Base-by-base conservation (phyloP, 1,284 basidiomycete genomes). In the Austroboletus niveus region DNA sequence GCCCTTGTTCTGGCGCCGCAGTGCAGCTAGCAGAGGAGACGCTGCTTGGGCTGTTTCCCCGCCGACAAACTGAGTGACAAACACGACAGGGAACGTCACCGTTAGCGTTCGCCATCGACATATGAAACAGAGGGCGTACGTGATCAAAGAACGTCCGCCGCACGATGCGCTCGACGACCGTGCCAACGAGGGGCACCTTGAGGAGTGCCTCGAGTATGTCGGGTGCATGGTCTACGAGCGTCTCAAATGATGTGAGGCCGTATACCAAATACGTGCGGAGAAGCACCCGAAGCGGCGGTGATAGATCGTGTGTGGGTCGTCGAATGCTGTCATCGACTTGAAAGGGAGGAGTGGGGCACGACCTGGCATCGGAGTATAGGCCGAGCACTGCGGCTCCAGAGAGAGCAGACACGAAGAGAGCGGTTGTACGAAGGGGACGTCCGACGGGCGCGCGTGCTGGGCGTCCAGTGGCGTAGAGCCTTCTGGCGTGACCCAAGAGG, bases 61-160 rank as follows among this genome's bases (percentile, higher is more conserved):
- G 1, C 92, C 92, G 7, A 95, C 92, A 61, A 97, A 97, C 83
- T 92, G 65, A 8, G 20, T 1, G 5, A 17, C 5, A n/a, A 17
- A 36, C 7, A 29, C 11, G 6, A 30, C 4, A 10, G n/a, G 47
- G 5, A 17, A 8, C 36, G 17, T 11, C 7, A 8, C 4, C 22
- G 22, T 24, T 24, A 24, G 22, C 22, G 22, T 24, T 24, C 22
- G 22, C 22, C 22, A 5, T 24, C 22, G 8, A 38, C 14, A 49
- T 14, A 42, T 5, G 12, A 31, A 2, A 45, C 1, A 9, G 14
- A 2, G 30, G 5, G 64, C 76, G 31, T 57, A 87, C 87, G 69
- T 92, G 90, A 45, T 81, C 75, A 64, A 95, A 97, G 75, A 97
- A 97, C 3, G 94, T 96, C 29, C 77, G 71, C 42, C 91, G 78